Base-by-base conservation (phyloP, 1,139 yeast species). In the Insectozyma bohioensis region DNA sequence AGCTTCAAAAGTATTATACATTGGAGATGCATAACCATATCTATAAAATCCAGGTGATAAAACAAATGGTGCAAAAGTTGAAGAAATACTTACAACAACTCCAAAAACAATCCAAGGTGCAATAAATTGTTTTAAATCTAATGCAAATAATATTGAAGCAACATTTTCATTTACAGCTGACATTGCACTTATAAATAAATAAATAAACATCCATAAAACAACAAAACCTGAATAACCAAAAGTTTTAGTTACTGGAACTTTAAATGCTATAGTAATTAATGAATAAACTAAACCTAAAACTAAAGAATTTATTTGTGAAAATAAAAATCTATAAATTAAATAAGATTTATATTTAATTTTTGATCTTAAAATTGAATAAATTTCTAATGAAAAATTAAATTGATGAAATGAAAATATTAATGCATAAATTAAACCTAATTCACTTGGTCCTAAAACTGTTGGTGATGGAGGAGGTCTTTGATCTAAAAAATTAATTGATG, bases 1-100 rank as follows among this genome's bases (percentile, higher is more conserved):
- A 13, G 77, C 64, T 39, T 75, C 80, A 31, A 67, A 71, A 0
- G 78, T 72, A 44, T 80, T 79, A 49, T 72, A 75, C 46, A 82
- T 67, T 1, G 90, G 90, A 59, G 79, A 58, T 18, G 75, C 80
- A 49, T 79, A 79, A 6, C 88, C 87, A 52, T 73, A 78, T 30
- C 77, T 57, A 54, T 71, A 83, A 42, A 81, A 78, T 14, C 53
- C 47, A 3, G 78, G 76, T 22, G 63, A 54, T 31, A 82, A 54
- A 2, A 64, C 78, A 46, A 80, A 51, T 2, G 88, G 80, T 22
- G 74, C 67, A 50, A 80, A 78, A 0, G 85, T 71, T 7, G 83
- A 75, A 0, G 86, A 61, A 24, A 81, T 68, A 45, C 80, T 81
- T 28, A 67, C 34, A 34, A 80, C 72, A 47, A 80, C 78, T 72